Percentiles rank a stretch among this genome's conserved stretches.
Evolutionary conservation across 805 yeast species (phyloP).

Genomic region (Metschnikowia lochheadii): DNA sequence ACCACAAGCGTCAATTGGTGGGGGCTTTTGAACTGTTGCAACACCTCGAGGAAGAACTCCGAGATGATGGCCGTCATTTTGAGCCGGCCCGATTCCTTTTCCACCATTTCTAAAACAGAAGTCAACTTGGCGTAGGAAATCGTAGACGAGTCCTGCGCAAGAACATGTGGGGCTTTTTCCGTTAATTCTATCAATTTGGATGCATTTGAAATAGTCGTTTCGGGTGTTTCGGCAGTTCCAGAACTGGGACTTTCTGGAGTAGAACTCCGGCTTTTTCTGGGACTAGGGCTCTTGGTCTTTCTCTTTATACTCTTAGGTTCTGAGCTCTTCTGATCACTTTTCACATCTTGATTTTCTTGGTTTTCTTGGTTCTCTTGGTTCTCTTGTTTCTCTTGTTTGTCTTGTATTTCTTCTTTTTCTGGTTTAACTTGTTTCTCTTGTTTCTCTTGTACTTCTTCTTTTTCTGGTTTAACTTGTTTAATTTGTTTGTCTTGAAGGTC

Average conservation of each 20-base stretch:
- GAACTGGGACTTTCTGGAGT: not conserved
- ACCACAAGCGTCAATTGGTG: conserved; percentile 64
- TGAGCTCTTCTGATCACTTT: not conserved
- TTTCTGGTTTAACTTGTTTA: too few species aligned
- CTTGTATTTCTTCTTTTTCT: too few species aligned
- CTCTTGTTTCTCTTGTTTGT: too few species aligned
- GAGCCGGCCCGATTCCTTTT: conserved; percentile 74
- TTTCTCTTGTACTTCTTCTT: too few species aligned
- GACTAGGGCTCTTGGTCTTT: not conserved
- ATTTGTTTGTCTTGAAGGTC: not conserved
- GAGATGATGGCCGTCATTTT: conserved; percentile 76
- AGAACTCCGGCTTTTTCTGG: not conserved
- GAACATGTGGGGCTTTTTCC: conserved; percentile 10
- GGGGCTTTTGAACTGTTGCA: conserved; percentile 38
- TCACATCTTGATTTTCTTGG: not conserved
- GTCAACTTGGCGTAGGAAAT: conserved; percentile 44
- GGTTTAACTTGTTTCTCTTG: too few species aligned
- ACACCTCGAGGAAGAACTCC: conserved; percentile 62
- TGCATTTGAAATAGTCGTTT: conserved; percentile 5
- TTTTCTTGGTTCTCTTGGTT: not conserved
- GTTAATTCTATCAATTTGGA: conserved; percentile 12
- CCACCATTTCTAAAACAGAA: conserved; percentile 71
- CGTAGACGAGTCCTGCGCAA: conserved; percentile 8
- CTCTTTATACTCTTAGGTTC: not conserved
- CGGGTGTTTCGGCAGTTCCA: not conserved